These are phyloP conservation scores for Metarhizium brunneum DNA, from an alignment of 2,329 filamentous ascomycete genomes.

Conservation along the genomic window DNA sequence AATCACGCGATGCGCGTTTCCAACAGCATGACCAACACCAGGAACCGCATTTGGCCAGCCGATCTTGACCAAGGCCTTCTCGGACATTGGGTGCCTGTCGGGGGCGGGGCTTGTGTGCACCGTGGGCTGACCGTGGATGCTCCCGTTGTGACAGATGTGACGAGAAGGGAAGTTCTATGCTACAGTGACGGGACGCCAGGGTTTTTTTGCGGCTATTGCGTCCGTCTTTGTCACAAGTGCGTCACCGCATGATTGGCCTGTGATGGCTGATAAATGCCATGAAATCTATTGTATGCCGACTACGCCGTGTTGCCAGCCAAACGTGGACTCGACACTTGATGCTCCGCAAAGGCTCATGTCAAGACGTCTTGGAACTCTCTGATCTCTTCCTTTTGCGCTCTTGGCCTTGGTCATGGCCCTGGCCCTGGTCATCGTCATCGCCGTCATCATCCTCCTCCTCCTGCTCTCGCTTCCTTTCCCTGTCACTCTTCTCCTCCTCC, in stretches of 20 bases:
- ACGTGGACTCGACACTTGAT: neutral
- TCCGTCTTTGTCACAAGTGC: too few species aligned
- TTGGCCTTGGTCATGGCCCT: constrained; percentile 17
- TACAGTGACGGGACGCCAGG: too few species aligned
- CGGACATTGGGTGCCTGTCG: neutral
- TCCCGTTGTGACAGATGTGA: too few species aligned
- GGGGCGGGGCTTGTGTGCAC: neutral
- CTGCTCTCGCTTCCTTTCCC: constrained; percentile 23
- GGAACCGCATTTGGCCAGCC: constrained; percentile 19
- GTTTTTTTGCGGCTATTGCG: too few species aligned
- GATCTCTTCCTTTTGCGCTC: constrained; percentile 12
- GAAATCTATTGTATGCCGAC: too few species aligned
- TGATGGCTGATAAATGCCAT: too few species aligned
- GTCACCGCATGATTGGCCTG: too few species aligned
- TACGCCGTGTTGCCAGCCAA: too few species aligned
- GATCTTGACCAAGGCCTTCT: neutral
- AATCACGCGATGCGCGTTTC: neutral
- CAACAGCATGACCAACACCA: constrained; percentile 20
- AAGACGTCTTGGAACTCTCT: neutral
- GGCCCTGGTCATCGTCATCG: constrained; percentile 22
- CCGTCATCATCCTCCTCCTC: constrained; percentile 30
- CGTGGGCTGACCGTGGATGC: too few species aligned
- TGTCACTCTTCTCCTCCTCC: constrained; percentile 39
- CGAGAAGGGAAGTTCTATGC: too few species aligned
- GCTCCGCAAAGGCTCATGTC: neutral